Conservation (phyloP, 768 basidiomycete species). For the Gymnopilus junonius region DNA sequence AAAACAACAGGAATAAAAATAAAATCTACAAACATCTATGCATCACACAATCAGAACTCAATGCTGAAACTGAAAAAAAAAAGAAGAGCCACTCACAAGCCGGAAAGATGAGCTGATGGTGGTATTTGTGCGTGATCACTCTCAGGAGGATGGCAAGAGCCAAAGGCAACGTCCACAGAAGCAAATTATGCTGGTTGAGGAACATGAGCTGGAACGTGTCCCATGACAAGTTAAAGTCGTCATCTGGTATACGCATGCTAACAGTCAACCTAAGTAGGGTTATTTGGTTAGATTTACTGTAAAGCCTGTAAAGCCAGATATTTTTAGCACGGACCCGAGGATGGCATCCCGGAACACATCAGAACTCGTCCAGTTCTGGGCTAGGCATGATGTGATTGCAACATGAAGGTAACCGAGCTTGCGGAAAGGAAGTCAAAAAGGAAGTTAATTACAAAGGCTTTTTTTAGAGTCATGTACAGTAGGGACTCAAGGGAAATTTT, state of each 20-base stretch:
- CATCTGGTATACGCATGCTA: slow-evolving; percentile 79
- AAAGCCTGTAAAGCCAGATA: too few species aligned
- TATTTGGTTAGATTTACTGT: too few species aligned
- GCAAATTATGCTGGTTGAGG: slow-evolving; percentile 60
- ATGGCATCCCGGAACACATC: too few species aligned
- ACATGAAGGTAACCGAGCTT: too few species aligned
- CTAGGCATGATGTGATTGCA: too few species aligned
- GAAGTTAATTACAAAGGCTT: too few species aligned
- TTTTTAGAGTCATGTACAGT: too few species aligned
- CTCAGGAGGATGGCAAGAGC: too few species aligned
- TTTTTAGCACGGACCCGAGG: too few species aligned
- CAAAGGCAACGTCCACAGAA: slow-evolving; percentile 79
- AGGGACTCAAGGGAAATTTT: too few species aligned
- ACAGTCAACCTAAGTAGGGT: slow-evolving; percentile 70
- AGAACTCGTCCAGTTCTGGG: too few species aligned
- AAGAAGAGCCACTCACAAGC: slow-evolving; percentile 53
- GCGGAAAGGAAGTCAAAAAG: too few species aligned
- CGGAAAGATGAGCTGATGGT: slow-evolving; percentile 93
- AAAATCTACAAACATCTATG: slow-evolving; percentile 58
- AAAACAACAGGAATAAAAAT: slow-evolving; percentile 80
- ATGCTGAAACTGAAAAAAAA: not conserved
- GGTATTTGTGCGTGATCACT: slow-evolving; percentile 76
- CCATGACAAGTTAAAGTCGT: slow-evolving; percentile 71
- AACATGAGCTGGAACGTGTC: slow-evolving; percentile 72
- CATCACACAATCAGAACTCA: not conserved